Evolutionary conservation across 2,329 filamentous ascomycete species (phyloP).

Genomic region (Talaromyces funiculosus): DNA sequence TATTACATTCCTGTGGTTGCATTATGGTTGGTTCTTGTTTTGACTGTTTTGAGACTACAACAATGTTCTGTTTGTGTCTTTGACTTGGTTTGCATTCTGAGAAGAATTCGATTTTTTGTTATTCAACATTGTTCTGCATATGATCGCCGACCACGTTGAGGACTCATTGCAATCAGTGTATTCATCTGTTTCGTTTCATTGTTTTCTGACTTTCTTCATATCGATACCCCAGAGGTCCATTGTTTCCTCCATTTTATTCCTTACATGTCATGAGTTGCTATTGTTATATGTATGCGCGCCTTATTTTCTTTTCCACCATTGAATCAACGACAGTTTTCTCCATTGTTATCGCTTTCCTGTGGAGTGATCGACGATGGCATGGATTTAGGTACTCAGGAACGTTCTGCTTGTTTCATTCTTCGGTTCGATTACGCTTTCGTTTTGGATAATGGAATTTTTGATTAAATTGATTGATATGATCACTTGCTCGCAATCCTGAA

Average conservation of each 20-base stretch:
- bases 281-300: not conserved
- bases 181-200: not conserved
- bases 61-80: not conserved
- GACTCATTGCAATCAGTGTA: not conserved
- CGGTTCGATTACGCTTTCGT: not conserved
- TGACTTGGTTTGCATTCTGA: not conserved
- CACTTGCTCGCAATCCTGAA: not conserved
- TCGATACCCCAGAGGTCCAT: conserved; percentile 7
- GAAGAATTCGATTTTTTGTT: not conserved
- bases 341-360: not conserved
- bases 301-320: not conserved
- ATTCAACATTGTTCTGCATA: not conserved
- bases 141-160: not conserved
- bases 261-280: not conserved
- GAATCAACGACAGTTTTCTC: not conserved
- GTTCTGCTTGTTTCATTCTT: not conserved
- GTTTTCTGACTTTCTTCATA: not conserved
- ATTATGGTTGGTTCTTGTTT: conserved; percentile 20
- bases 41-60: conserved; percentile 5
- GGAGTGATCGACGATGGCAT: not conserved
- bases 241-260: conserved; percentile 8
- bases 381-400: not conserved
- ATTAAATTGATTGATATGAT: not conserved
- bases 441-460: not conserved
- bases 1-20: conserved; percentile 27